These are phyloP conservation scores for Saturnispora saitoi DNA, from an alignment of 805 yeast species.

Conservation along the genomic window DNA sequence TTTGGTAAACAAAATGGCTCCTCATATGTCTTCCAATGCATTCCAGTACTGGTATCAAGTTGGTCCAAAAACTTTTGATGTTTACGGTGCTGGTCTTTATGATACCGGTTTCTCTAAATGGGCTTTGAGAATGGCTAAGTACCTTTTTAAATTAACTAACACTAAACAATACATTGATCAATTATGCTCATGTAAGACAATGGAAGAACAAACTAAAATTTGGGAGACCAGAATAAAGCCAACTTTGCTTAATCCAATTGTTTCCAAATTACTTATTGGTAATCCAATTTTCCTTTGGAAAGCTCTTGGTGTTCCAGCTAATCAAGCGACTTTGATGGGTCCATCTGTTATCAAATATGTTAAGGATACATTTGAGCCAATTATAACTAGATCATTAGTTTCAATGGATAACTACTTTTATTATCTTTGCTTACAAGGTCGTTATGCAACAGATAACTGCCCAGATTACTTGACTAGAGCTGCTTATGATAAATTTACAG, in stretches of 20 bases:
- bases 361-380: slow-evolving; percentile 71
- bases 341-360: slow-evolving; percentile 62
- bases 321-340: slow-evolving; percentile 77
- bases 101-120: slow-evolving; percentile 83
- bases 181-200: slow-evolving; percentile 47
- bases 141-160: slow-evolving; percentile 50
- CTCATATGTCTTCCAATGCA: slow-evolving; percentile 70
- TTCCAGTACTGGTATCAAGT: slow-evolving; percentile 71
- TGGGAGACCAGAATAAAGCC: slow-evolving; percentile 63
- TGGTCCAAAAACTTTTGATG: slow-evolving; percentile 49
- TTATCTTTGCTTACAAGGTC: slow-evolving; percentile 56
- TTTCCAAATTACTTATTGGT: slow-evolving; percentile 61
- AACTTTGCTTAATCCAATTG: slow-evolving; percentile 59
- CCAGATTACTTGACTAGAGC: slow-evolving; percentile 63
- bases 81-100: slow-evolving; percentile 53
- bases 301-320: slow-evolving; percentile 82
- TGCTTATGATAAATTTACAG: slow-evolving; percentile 45
- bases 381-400: slow-evolving; percentile 52
- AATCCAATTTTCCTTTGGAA: slow-evolving; percentile 83
- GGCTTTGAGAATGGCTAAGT: slow-evolving; percentile 66
- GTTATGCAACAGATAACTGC: slow-evolving; percentile 54
- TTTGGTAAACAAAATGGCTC: slow-evolving; percentile 48
- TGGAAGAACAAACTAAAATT: slow-evolving; percentile 53
- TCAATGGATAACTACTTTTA: slow-evolving; percentile 73
- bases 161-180: slow-evolving; percentile 41